Base-by-base conservation (phyloP, 108 stramenopile genomes). In the Thalassiosira profunda region DNA sequence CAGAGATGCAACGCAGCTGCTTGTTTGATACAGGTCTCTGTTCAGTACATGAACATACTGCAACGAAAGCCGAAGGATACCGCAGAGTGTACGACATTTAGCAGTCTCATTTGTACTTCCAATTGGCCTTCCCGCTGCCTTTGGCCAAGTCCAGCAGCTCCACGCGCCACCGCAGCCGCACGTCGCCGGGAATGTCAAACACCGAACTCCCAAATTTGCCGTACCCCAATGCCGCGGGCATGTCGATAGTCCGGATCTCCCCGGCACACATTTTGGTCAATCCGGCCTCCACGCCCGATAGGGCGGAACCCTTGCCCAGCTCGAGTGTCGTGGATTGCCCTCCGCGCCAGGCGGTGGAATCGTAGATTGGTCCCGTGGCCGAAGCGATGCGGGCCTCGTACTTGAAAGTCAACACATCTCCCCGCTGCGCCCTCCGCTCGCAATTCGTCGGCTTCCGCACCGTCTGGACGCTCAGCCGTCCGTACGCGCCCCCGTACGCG, bases 131-230 rank as follows among this genome's bases (percentile, higher is more conserved):
- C n/a, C n/a, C n/a, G n/a, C n/a, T n/a, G n/a, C 72, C 64, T 30
- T 63, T 35, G 2, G 23, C 23, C 49, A 68, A 33, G 17, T 74
- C 43, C 26, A 76, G 9, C 12, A 76, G 46, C 36, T 76, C 67
- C 12, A 76, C 48, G 34, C 74, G 40, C 74, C 74, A 76, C 66
- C 66, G 69, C 47, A 76, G 31, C 3, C 74, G 66, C 1, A 66
- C 67, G 28, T 68, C 59, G 37, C 74, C 74, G 1, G 74, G 67
- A 1, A 69, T 29, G 69, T 76, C 67, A 68, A 53, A 69, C 18
- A 53, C 36, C 10, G 60, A 47, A 12, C 67, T 68, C 18, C 67
- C 74, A 68, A 53, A 69, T 9, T 46, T 38, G 28, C 31, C n/a
- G n/a, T n/a, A n/a, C n/a, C n/a, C n/a, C n/a, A n/a, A n/a, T n/a